Conservation (phyloP, 768 basidiomycete species). For the Pleurotus ostreatus region DNA sequence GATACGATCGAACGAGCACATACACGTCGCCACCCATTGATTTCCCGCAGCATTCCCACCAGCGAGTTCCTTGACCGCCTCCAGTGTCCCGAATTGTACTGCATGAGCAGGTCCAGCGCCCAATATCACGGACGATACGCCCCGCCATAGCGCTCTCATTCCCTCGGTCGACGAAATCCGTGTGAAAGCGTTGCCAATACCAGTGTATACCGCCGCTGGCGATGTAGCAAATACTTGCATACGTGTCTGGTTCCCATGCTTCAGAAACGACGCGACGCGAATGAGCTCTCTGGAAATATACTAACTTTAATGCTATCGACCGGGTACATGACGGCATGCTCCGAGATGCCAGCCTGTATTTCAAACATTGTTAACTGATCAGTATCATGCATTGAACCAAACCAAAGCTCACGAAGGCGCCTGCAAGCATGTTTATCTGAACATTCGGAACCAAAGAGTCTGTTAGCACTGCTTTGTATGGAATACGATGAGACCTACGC, state of each 20-base stretch:
- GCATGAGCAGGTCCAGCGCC: slow-evolving; percentile 99
- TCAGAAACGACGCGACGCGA: slow-evolving; percentile 7
- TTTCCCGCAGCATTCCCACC: slow-evolving; percentile 81
- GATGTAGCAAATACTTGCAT: slow-evolving; percentile 97
- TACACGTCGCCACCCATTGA: slow-evolving; percentile 88
- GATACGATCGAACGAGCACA: slow-evolving; percentile 26
- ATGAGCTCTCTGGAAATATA: slow-evolving; percentile 6
- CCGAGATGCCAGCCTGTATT: slow-evolving; percentile 91
- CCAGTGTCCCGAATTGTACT: slow-evolving; percentile 94
- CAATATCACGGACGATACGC: slow-evolving; percentile 91
- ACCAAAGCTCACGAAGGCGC: slow-evolving; percentile 73
- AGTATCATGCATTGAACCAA: not conserved
- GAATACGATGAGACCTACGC: slow-evolving; percentile 38
- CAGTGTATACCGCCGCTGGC: slow-evolving; percentile 82
- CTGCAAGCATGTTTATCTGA: slow-evolving; percentile 95
- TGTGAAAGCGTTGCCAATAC: slow-evolving; percentile 86
- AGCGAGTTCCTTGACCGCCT: slow-evolving; percentile 88
- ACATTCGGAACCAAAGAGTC: slow-evolving; percentile 10
- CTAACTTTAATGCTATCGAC: slow-evolving; percentile 96
- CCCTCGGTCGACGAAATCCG: slow-evolving; percentile 96
- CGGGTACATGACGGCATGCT: slow-evolving; percentile 99
- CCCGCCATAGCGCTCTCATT: slow-evolving; percentile 86
- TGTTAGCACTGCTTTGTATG: slow-evolving; percentile 8
- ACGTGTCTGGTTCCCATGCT: slow-evolving; percentile 63
- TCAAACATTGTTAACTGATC: slow-evolving; percentile 2